Base-by-base conservation (phyloP, 2,329 filamentous ascomycete species). In the Graphilbum fragrans region DNA sequence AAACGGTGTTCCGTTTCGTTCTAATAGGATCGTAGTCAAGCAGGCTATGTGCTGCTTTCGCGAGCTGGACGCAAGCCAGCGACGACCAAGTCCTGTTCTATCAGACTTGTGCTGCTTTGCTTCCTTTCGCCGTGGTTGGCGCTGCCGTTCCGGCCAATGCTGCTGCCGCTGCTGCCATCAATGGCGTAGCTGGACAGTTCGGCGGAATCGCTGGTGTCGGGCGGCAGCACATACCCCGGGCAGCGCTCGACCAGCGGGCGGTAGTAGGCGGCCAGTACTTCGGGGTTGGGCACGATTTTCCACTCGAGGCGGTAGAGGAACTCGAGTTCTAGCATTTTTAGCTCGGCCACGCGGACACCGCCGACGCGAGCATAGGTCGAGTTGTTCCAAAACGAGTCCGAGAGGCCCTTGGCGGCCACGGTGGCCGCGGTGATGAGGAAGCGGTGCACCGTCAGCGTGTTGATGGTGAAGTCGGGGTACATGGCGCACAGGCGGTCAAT, bases 311-410 rank as follows among this genome's bases (percentile, higher is more conserved):
- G 73, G 55, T 88, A 86, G 25, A 98, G 65, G 50, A 98, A 94
- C 54, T 98, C 92, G 23, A 98, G 70, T 59, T 98, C 92, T 10
- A 98, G 67, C 43, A 95, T 67, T 44, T 92, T 93, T 48, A 98
- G 65, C 60, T 98, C 92, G 38, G 82, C 79, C 31, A 95, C 72
- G 50, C 86, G 87, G 38, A 98, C 87, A 47, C 92, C 92, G 5
- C 92, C 92, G 1, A 98, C 88, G 42, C 86, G 74, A 31, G 92
- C 88, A 58, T 98, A 98, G 1, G 90, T 94, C 22, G 86, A 86
- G 61, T 98, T 98, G 47, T 94, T 96, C 87, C 92, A 95, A 58
- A 98, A 98, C 23, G 84, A 87, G 59, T 98, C 92, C 25, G 87
- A 95, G 12, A 98, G 72, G 1, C 92, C 92, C 61, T 98, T 98